Conservation (phyloP, 2,329 filamentous ascomycete genomes). For the Fusarium concolor region DNA sequence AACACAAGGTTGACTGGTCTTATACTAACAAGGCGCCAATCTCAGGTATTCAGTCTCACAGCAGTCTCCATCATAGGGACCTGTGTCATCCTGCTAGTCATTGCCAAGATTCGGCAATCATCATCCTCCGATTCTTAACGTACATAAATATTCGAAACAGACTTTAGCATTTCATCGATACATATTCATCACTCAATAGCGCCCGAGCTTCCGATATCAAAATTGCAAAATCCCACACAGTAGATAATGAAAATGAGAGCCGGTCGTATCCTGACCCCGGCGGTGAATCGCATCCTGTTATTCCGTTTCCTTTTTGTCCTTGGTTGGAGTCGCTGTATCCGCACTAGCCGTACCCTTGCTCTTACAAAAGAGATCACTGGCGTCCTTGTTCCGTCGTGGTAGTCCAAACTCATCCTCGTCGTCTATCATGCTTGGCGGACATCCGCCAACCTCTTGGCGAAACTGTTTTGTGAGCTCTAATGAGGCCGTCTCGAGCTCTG, state of each 20-base stretch:
- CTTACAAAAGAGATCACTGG: constrained; percentile 74
- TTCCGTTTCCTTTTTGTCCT: constrained; percentile 39
- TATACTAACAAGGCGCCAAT: neutral
- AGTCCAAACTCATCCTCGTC: constrained; percentile 34
- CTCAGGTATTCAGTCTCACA: constrained; percentile 70
- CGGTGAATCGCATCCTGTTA: constrained; percentile 9
- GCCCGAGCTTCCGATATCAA: constrained; percentile 8
- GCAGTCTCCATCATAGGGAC: constrained; percentile 73
- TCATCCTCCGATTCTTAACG: constrained; percentile 23
- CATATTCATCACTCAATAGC: constrained; percentile 24
- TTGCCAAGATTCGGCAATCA: constrained; percentile 53
- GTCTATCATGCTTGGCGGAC: constrained; percentile 50
- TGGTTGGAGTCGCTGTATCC: neutral
- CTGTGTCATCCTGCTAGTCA: constrained; percentile 71
- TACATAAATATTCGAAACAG: constrained; percentile 2
- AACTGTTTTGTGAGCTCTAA: constrained; percentile 69
- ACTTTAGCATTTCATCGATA: constrained; percentile 5
- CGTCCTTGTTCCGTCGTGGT: constrained; percentile 50
- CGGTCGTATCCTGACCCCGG: constrained; percentile 3
- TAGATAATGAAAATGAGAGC: constrained; percentile 17
- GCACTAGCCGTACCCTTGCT: constrained; percentile 21
- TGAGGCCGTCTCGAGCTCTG: constrained; percentile 58
- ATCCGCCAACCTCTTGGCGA: constrained; percentile 74
- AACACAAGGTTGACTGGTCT: neutral
- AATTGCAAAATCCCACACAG: constrained; percentile 19